These are phyloP conservation scores for Pinus albicaulis DNA, from an alignment of 75 land plant species.

Conservation along the genomic window DNA sequence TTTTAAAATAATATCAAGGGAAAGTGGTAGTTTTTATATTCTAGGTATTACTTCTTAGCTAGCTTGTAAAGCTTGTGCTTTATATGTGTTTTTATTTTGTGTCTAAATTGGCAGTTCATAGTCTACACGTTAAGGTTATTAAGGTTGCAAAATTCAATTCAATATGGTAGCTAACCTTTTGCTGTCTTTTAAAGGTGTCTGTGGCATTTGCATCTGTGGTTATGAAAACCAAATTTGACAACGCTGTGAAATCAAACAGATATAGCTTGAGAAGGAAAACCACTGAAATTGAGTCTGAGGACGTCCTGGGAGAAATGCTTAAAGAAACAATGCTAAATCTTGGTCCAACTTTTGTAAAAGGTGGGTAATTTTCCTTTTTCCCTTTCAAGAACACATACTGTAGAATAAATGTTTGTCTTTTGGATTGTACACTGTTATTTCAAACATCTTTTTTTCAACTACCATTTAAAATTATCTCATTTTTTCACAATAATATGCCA, in stretches of 20 bases:
- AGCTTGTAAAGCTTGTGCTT: not conserved
- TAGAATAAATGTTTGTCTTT: not conserved
- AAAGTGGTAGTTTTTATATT: too few species aligned
- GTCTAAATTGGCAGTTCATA: not conserved
- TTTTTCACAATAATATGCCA: not conserved
- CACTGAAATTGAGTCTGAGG: conserved; percentile 17
- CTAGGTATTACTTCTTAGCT: not conserved
- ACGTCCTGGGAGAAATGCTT: conserved; percentile 57
- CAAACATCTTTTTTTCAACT: not conserved
- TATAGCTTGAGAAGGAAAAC: conserved; percentile 13
- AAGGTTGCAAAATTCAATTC: not conserved
- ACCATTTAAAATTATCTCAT: conserved; percentile 4
- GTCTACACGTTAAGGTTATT: not conserved
- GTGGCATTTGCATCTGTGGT: conserved; percentile 59
- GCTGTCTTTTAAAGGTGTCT: conserved; percentile 48
- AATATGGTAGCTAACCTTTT: not conserved
- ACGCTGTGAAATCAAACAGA: conserved; percentile 12
- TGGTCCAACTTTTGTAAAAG: conserved; percentile 97
- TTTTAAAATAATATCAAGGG: too few species aligned
- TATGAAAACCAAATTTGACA: conserved; percentile 33
- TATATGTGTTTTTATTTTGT: not conserved
- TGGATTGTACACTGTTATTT: not conserved
- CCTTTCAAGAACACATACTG: not conserved
- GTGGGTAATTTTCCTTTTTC: conserved; percentile 16
- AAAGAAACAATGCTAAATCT: conserved; percentile 79